Base-by-base conservation (phyloP, 208 protist species). In the Wallacemonas collosoma region DNA sequence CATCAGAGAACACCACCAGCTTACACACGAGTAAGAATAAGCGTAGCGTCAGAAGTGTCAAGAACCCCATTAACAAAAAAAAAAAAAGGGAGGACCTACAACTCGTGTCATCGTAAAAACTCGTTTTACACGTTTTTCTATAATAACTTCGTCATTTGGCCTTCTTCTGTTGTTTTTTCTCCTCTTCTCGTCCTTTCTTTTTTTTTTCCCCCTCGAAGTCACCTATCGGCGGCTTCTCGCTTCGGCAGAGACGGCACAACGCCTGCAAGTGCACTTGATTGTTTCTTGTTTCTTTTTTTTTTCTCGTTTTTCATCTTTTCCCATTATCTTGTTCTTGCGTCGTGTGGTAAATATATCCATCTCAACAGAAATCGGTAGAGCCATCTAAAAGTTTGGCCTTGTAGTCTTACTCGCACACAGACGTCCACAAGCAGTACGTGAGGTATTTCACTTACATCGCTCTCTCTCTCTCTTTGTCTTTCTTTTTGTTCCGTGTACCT, bases 381-480 rank as follows among this genome's bases (percentile, higher is more conserved):
- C 26, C 26, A 26, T 26, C 26, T 26, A 26, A 26, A 26, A 26
- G 26, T 26, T 26, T 0, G 26, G 26, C 26, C 26, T 26, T 26
- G 26, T 26, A 26, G 26, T 26, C 26, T 26, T 26, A 26, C 26
- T 26, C 26, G 26, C 26, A 26, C 26, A 26, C 26, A 26, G 26
- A 26, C 26, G 26, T 26, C 26, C 26, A 26, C 26, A 26, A 26
- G 26, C 26, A 26, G 26, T 26, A 26, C 26, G 26, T 26, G 26
- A 26, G 26, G 26, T 26, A 41, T 41, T 9, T 60, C 14, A 50
- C 51, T 40, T 39, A 55, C 38, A 72, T 60, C 15, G 12, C 35
- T 53, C 51, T 77, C 56, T 61, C 56, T 45, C 43, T 76, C 71
- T 58, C 17, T 5, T 61, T 40, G 15, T 39, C 9, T 48, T 8